A percentile compares a stretch with the other conserved stretches of the same genome.
Evolutionary conservation across 2,329 filamentous ascomycete species (phyloP).

Genomic region (Teratosphaeria epicoccoides): DNA sequence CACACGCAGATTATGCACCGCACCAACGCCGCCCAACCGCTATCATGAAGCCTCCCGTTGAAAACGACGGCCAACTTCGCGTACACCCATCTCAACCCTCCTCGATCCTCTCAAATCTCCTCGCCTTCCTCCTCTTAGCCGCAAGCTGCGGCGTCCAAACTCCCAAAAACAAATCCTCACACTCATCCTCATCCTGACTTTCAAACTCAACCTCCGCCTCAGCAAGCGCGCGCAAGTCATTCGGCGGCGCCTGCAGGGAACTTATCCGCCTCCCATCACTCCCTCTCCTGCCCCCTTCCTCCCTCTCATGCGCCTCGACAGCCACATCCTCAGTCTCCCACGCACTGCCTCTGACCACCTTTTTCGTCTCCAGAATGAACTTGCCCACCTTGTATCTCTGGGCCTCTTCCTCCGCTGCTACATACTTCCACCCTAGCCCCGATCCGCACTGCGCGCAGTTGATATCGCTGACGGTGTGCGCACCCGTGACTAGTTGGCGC

Average conservation of each 20-base stretch:
- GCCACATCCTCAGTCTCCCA: constrained; percentile 39
- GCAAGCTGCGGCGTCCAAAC: constrained; percentile 50
- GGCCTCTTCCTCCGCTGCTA: constrained; percentile 49
- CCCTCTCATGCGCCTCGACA: constrained; percentile 25
- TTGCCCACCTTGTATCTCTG: constrained; percentile 58
- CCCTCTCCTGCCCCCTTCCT: constrained; percentile 43
- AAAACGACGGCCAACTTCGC: too few relatives aligned
- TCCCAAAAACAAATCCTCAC: constrained; percentile 53
- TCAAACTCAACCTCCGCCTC: constrained; percentile 43
- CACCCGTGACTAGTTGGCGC: constrained; percentile 51
- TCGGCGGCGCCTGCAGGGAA: constrained; percentile 11
- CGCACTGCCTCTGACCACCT: constrained; percentile 38
- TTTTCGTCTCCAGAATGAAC: constrained; percentile 53
- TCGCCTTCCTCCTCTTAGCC: constrained; percentile 32
- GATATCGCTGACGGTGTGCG: constrained; percentile 52
- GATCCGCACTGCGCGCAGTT: constrained; percentile 46
- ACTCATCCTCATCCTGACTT: constrained; percentile 56
- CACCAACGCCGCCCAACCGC: too few relatives aligned
- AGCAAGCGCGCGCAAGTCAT: constrained; percentile 7
- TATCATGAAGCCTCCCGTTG: too few relatives aligned
- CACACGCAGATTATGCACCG: too few relatives aligned
- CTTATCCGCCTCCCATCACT: constrained; percentile 7
- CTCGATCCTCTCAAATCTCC: constrained; percentile 9
- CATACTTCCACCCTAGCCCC: constrained; percentile 55
- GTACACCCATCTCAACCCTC: constrained; percentile 4